Percentiles rank a stretch among this genome's conserved stretches.
phyloP scores from a whole-genome alignment of 768 basidiomycete genomes.

The Boletus vermiculosoides region DNA sequence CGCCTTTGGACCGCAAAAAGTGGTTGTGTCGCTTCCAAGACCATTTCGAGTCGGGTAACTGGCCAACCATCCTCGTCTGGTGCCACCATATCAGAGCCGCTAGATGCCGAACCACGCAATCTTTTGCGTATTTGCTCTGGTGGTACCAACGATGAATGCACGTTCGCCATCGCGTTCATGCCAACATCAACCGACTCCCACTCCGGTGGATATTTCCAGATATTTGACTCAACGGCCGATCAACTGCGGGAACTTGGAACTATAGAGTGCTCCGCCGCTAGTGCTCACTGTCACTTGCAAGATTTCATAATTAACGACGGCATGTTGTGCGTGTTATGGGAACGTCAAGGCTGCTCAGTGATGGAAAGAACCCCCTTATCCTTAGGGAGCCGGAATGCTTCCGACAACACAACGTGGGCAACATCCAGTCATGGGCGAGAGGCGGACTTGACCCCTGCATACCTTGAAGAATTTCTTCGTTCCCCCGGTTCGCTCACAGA shows the following conservation, averaged over 20 bases:
- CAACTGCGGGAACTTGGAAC: constrained; percentile 55
- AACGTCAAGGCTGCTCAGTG: constrained; percentile 71
- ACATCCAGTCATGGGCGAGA: constrained; percentile 63
- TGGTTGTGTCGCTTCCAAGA: constrained; percentile 66
- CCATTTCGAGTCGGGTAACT: constrained; percentile 41
- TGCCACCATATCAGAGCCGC: constrained; percentile 42
- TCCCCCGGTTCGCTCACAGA: constrained; percentile 69
- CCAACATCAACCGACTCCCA: constrained; percentile 61
- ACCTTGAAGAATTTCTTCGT: constrained; percentile 81
- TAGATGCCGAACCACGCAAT: constrained; percentile 60
- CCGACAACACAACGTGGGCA: constrained; percentile 45
- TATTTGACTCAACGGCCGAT: constrained; percentile 57
- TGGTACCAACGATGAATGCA: constrained; percentile 45
- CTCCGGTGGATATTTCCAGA: constrained; percentile 79
- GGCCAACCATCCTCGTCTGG: constrained; percentile 32
- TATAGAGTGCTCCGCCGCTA: constrained; percentile 59
- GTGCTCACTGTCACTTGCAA: constrained; percentile 69
- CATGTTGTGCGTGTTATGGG: constrained; percentile 73
- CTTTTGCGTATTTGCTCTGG: constrained; percentile 63
- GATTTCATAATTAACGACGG: constrained; percentile 64
- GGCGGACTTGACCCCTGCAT: constrained; percentile 77
- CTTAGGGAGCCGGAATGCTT: constrained; percentile 34
- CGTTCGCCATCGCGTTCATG: constrained; percentile 70
- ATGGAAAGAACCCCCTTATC: constrained; percentile 57
- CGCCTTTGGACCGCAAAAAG: constrained; percentile 80